phyloP scores from a whole-genome alignment of 768 basidiomycete species.

The Suillus fuscotomentosus region DNA sequence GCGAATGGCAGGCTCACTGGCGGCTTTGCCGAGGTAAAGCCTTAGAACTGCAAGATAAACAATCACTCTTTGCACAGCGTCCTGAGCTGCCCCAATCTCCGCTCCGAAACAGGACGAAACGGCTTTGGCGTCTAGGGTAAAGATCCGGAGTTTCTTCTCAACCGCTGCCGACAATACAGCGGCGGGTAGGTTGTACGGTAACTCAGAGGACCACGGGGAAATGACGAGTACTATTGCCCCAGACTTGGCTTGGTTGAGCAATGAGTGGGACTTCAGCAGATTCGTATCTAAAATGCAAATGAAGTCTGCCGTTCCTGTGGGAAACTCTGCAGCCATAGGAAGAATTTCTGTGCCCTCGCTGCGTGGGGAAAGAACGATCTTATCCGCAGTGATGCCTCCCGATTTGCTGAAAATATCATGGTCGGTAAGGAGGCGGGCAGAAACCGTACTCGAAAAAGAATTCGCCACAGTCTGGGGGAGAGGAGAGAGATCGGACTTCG shows the following conservation, averaged over 20 bases:
- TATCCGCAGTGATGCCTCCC: constrained; percentile 67
- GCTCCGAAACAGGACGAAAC: constrained; percentile 45
- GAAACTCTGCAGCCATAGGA: constrained; percentile 56
- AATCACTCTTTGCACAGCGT: constrained; percentile 53
- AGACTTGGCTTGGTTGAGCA: constrained; percentile 64
- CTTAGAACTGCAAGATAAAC: constrained; percentile 81
- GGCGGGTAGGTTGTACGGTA: constrained; percentile 63
- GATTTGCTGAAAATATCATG: constrained; percentile 75
- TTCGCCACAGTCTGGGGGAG: constrained; percentile 53
- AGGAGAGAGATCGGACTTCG: constrained; percentile 41
- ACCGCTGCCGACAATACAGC: constrained; percentile 45
- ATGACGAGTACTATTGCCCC: constrained; percentile 72
- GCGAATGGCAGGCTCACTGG: constrained; percentile 50
- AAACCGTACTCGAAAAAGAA: constrained; percentile 53
- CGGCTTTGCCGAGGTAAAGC: constrained; percentile 72
- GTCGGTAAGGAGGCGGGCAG: constrained; percentile 61
- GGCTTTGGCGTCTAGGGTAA: constrained; percentile 55
- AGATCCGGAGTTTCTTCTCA: constrained; percentile 55
- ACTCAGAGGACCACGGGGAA: constrained; percentile 73
- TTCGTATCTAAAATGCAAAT: constrained; percentile 71
- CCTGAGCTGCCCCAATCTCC: constrained; percentile 28
- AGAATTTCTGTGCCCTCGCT: constrained; percentile 34
- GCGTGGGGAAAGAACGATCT: constrained; percentile 62
- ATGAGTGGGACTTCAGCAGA: constrained; percentile 74
- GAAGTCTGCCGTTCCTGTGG: constrained; percentile 63